Base-by-base conservation (phyloP, 768 basidiomycete genomes). In the Lentinus tigrinus region DNA sequence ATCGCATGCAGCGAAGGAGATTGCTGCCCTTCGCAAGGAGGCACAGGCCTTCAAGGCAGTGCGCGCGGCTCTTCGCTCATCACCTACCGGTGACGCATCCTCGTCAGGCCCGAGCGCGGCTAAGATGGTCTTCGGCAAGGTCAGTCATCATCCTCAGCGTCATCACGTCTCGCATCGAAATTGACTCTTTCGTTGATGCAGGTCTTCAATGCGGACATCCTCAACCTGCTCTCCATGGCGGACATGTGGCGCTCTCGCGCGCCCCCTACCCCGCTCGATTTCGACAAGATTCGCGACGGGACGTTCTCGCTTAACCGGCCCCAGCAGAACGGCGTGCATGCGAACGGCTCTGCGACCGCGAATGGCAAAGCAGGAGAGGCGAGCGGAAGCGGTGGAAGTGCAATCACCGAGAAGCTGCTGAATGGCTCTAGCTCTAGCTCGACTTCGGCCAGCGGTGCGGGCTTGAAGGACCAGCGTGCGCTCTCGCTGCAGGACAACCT, bases 211-310 rank as follows among this genome's bases (percentile, higher is more conserved):
- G 71, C 81, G 2, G 97, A 99, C 66, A 93, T 98, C 64, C 80
- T 82, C 50, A 93, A 96, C 55, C 79, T 99, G 0, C 78, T 99
- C 28, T 84, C 82, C 17, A 99, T 99, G 97, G 74, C 84, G 14
- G 97, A 98, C 66, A 98, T 99, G 95, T 99, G 97, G 97, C 87
- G 87, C 31, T 83, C 89, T 6, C 83, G 96, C 39, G 83, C 87
- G n/a, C 89, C 88, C 51, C 97, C 97, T 1, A 83, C 81, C 0
- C 87, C 95, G 1, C 81, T 99, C 26, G 85, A 91, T 57, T 94
- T 87, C 65, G 85, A 90, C n/a, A 72, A 75, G 3, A 93, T 98
- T 63, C 70, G 85, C 64, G 73, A 84, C 17, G 87, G 79, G 5
- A 78, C 81, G 1, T 93, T 93, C 66, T 68, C 73, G 13, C 72